Base-by-base conservation (phyloP, 2,329 filamentous ascomycete species). In the Rosellinia necatrix region DNA sequence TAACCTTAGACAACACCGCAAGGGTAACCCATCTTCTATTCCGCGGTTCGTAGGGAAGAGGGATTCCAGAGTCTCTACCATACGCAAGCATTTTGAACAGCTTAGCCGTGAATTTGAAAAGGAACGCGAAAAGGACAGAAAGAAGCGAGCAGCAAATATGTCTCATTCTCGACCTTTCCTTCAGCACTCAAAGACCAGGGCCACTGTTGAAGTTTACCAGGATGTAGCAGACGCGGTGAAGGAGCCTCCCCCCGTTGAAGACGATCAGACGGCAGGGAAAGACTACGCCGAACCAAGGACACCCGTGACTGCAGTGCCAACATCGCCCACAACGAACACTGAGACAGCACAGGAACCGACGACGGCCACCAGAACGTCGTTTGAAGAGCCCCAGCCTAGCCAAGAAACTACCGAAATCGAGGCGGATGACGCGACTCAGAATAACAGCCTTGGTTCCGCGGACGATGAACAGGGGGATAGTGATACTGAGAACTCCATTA, bases 61-160 rank as follows among this genome's bases (percentile, higher is more conserved):
- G 64, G 87, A 86, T 49, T 85, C 90, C 3, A 90, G 89, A 66
- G 94, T 99, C 2, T 96, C 92, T 7, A 92, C 88, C n/a, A 80
- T 99, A 46, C 91, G 94, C 15, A 91, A 91, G 65, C 94, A 97
- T 71, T 97, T 99, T 69, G 96, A 99, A 72, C 92, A 97, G 71
- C 80, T 99, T 53, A 97, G 92, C 65, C 88, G 92, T 21, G 96
- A 99, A 69, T 99, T 99, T 64, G 92, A 97, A 69, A 96, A 93
- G 66, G 93, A 99, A 74, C 85, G 94, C 40, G 84, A 96, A 64
- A 88, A 90, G 44, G 93, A 97, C 71, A 85, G 90, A 62, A 88
- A 88, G 66, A 89, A 92, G 70, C 81, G 91, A 56, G 90, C 91
- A 22, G 89, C 90, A 41, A 91, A 87, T 68, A 86, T 89, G 69